phyloP scores from a whole-genome alignment of 2,329 filamentous ascomycete species.

The Claviceps sp. region DNA sequence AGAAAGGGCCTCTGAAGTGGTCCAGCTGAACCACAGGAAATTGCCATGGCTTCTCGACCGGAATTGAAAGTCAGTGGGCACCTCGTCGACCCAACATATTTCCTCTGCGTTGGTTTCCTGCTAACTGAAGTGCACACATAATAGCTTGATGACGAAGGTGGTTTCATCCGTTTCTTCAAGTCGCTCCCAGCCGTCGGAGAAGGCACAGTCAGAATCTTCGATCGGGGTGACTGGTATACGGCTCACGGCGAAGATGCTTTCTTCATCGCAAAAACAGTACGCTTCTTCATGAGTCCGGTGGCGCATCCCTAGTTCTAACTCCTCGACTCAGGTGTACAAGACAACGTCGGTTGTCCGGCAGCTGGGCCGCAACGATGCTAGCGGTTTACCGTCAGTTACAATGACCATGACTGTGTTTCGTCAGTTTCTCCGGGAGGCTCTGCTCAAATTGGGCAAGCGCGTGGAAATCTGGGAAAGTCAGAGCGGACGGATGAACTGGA shows the following conservation, averaged over 20 bases:
- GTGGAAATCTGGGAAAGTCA: slow-evolving; percentile 79
- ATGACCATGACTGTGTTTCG: slow-evolving; percentile 92
- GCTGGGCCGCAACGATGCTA: slow-evolving; percentile 69
- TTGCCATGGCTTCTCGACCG: slow-evolving; percentile 55
- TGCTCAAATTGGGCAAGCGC: slow-evolving; percentile 82
- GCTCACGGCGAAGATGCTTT: slow-evolving; percentile 78
- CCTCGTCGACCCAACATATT: neutral
- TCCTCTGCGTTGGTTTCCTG: neutral
- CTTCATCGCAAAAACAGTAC: slow-evolving; percentile 66
- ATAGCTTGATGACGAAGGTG: slow-evolving; percentile 88
- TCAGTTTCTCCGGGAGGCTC: slow-evolving; percentile 85
- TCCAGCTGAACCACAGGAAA: neutral
- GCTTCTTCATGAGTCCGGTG: slow-evolving; percentile 10
- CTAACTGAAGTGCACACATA: neutral
- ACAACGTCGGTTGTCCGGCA: slow-evolving; percentile 91
- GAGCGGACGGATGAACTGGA: slow-evolving; percentile 78
- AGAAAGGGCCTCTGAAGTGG: neutral
- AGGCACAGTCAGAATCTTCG: slow-evolving; percentile 79
- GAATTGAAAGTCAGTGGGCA: slow-evolving; percentile 47
- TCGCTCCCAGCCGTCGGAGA: slow-evolving; percentile 58
- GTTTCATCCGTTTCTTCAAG: slow-evolving; percentile 95
- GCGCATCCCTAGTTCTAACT: neutral
- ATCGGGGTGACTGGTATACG: slow-evolving; percentile 90
- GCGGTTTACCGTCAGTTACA: slow-evolving; percentile 83
- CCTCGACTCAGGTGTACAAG: slow-evolving; percentile 67